Percentiles rank a stretch among this genome's conserved stretches.
phyloP scores from a whole-genome alignment of 2,329 filamentous ascomycete genomes.

The Xylaria polymorpha region DNA sequence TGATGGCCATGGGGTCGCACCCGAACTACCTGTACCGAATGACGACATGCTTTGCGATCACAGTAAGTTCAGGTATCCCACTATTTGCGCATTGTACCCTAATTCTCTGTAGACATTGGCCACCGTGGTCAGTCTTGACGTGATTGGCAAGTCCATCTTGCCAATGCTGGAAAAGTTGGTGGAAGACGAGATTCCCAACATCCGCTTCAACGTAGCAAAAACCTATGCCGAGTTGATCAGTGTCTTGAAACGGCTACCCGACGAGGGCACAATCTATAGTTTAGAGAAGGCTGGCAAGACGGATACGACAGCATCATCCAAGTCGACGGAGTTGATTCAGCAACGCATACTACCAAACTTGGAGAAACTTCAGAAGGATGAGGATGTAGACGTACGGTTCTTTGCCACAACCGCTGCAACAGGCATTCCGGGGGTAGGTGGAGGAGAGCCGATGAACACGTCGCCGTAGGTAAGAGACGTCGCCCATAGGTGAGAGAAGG shows the following conservation, averaged over 20 bases:
- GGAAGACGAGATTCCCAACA: slow-evolving; percentile 95
- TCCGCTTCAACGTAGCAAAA: slow-evolving; percentile 99
- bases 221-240: slow-evolving; percentile 92
- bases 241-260: slow-evolving; percentile 90
- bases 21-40: slow-evolving; percentile 99
- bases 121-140: slow-evolving; percentile 89
- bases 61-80: slow-evolving; percentile 69
- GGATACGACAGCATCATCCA: slow-evolving; percentile 70
- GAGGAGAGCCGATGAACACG: slow-evolving; percentile 72
- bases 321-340: slow-evolving; percentile 83
- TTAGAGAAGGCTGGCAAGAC: slow-evolving; percentile 80
- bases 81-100: slow-evolving; percentile 5
- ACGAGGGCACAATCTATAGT: slow-evolving; percentile 85
- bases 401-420: slow-evolving; percentile 92
- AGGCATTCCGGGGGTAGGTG: slow-evolving; percentile 61
- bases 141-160: slow-evolving; percentile 91
- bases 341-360: slow-evolving; percentile 88
- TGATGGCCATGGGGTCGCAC: slow-evolving; percentile 97
- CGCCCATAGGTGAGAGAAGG: slow-evolving; percentile 61
- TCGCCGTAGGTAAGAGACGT: slow-evolving; percentile 67
- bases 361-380: slow-evolving; percentile 95
- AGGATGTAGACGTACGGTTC: slow-evolving; percentile 97
- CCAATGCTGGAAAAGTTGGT: slow-evolving; percentile 97
- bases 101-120: slow-evolving; percentile 78
- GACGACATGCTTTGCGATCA: slow-evolving; percentile 99